These are phyloP conservation scores for Microdochium bolleyi DNA, from an alignment of 2,329 filamentous ascomycete genomes.

Conservation along the genomic window DNA sequence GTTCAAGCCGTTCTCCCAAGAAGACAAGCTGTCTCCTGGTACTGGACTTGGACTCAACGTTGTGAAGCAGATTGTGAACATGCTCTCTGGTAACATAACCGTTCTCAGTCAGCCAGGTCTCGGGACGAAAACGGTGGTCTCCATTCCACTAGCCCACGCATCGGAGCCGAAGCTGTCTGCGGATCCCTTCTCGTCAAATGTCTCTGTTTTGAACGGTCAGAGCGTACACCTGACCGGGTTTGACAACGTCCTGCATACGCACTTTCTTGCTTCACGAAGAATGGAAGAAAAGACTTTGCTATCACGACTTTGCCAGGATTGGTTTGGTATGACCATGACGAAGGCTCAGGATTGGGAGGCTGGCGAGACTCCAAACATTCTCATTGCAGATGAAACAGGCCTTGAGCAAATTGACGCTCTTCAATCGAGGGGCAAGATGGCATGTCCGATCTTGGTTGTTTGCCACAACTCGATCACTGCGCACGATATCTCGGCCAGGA, in stretches of 20 bases:
- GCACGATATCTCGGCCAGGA: neutral
- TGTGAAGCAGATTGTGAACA: conserved; percentile 50
- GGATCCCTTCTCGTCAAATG: neutral
- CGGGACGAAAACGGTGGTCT: neutral
- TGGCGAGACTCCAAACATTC: neutral
- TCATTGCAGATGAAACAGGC: neutral
- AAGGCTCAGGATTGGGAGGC: neutral
- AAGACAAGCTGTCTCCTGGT: conserved; percentile 50
- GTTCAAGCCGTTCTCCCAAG: conserved; percentile 58
- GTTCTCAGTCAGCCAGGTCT: neutral
- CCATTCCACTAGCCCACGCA: neutral
- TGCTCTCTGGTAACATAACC: conserved; percentile 23
- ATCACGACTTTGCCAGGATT: neutral
- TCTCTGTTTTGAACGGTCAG: neutral
- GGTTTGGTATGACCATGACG: neutral
- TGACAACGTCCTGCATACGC: neutral
- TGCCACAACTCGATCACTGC: neutral
- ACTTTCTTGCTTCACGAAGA: neutral
- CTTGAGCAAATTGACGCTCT: neutral
- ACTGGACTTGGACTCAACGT: conserved; percentile 59
- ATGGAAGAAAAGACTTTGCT: neutral
- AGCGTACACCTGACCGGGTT: neutral
- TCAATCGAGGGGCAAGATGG: neutral
- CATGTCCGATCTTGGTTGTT: neutral
- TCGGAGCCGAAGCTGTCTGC: neutral